Evolutionary conservation across 139 green algal genomes (phyloP).

Genomic region (Yamagishiella unicocca): DNA sequence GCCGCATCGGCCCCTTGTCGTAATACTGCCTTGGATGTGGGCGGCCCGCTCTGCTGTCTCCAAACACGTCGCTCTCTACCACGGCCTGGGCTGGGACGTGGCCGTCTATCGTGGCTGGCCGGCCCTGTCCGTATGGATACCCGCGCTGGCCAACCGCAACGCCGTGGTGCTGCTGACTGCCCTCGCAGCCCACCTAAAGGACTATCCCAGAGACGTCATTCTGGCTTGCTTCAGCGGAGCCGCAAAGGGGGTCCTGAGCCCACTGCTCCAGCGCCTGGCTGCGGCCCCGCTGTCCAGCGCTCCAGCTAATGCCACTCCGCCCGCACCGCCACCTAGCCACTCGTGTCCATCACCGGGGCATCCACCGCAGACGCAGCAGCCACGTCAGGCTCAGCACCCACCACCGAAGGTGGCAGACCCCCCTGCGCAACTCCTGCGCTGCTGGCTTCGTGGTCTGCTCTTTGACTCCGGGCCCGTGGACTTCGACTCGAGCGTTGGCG

Average conservation of each 20-base stretch:
- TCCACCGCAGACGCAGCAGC: too few relatives aligned
- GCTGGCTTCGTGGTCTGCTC: not conserved
- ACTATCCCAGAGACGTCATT: not conserved
- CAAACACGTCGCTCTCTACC: slow-evolving; percentile 8
- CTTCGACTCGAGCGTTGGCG: slow-evolving; percentile 26
- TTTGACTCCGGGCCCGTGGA: slow-evolving; percentile 41
- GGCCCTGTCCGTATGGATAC: slow-evolving; percentile 27
- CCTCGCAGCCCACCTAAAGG: not conserved
- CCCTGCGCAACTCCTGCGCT: not conserved
- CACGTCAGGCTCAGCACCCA: not conserved
- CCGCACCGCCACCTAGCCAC: not conserved
- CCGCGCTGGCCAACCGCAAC: not conserved
- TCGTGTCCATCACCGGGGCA: not conserved
- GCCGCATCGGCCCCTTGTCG: not conserved
- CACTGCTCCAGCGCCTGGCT: not conserved
- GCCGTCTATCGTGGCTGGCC: slow-evolving; percentile 30
- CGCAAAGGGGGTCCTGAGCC: slow-evolving; percentile 31
- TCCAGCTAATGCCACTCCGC: not conserved
- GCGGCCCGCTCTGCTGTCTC: not conserved
- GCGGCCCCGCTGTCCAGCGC: not conserved
- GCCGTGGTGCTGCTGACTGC: not conserved
- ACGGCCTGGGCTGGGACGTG: slow-evolving; percentile 41
- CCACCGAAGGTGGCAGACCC: not conserved
- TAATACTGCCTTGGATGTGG: slow-evolving; percentile 43
- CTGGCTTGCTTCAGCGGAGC: slow-evolving; percentile 18